A percentile compares a stretch with the other conserved stretches of the same genome.
These are phyloP conservation scores for Barnettozyma siamensis DNA, from an alignment of 805 yeast genomes.

Conservation along the genomic window DNA sequence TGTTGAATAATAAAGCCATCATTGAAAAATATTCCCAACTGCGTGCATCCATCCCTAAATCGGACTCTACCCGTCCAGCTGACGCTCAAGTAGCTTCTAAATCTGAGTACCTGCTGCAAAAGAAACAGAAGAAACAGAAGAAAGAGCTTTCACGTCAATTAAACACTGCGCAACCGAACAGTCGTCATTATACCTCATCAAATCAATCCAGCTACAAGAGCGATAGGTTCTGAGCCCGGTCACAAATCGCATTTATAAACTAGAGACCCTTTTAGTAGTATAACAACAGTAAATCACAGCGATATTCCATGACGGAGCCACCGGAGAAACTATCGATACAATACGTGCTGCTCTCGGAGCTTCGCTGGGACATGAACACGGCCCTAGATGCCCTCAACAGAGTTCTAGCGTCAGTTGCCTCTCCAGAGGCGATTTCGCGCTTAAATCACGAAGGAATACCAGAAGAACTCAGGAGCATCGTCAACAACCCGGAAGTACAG, in stretches of 20 bases:
- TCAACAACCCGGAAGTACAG: neutral
- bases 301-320: neutral
- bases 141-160: neutral
- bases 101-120: neutral
- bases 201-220: neutral
- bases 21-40: conserved; percentile 59
- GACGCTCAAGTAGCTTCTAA: neutral
- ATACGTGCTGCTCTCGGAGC: neutral
- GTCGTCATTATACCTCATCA: no score
- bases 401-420: neutral
- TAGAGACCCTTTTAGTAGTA: no score
- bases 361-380: neutral
- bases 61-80: conserved; percentile 12
- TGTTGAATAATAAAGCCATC: conserved; percentile 49
- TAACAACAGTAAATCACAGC: no score
- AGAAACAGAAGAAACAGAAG: neutral
- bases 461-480: neutral
- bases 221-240: neutral
- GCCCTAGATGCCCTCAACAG: neutral
- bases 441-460: neutral
- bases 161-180: no score
- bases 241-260: no score
- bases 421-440: neutral
- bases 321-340: neutral
- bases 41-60: conserved; percentile 49